Base-by-base conservation (phyloP, 257 asterid species). In the Gynochthodes officinalis region DNA sequence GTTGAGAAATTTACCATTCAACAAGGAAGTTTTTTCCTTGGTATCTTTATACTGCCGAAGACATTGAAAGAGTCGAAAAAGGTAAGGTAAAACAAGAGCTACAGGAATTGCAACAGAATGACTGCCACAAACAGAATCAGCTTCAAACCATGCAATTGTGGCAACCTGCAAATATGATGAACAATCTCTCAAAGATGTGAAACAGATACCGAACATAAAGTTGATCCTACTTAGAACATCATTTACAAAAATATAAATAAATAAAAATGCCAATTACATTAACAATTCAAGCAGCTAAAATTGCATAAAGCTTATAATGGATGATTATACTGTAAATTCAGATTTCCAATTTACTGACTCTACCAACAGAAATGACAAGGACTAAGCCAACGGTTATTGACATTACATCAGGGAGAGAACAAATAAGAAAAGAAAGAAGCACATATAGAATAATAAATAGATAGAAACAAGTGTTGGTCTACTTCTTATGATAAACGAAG, bases 91-190 rank as follows among this genome's bases (percentile, higher is more conserved):
- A 72, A 95, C 96, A 30, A 92, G 99, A 81, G 88, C 94, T 46
- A 86, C 77, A 42, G 99, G 97, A 64, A 95, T 92, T 28, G 96
- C 96, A 82, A 90, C 86, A 80, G 99, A 77, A 84, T 95, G 96
- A 88, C 99, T 95, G 69, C 99, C 99, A 82, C 99, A 92, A 74
- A 95, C 87, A 76, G 99, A 92, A 78, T 92, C 97, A 15, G 98
- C 99, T 80, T 95, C 99, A 84, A 95, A 92, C 99, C 99, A 95
- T 63, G 98, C 99, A 70, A 95, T 95, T 43, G 99, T 90, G 55
- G 99, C 99, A 75, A 92, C 99, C 99, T 95, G 88, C 86, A 84
- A 52, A 71, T 49, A 73, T 52, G 23, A 76, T 55, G 43, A 78
- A 78, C 72, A 40, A 64, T 58, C 59, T 73, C 69, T 76, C 70